Base-by-base conservation (phyloP, 306 rosid genomes). In the Acacia acuminata region DNA sequence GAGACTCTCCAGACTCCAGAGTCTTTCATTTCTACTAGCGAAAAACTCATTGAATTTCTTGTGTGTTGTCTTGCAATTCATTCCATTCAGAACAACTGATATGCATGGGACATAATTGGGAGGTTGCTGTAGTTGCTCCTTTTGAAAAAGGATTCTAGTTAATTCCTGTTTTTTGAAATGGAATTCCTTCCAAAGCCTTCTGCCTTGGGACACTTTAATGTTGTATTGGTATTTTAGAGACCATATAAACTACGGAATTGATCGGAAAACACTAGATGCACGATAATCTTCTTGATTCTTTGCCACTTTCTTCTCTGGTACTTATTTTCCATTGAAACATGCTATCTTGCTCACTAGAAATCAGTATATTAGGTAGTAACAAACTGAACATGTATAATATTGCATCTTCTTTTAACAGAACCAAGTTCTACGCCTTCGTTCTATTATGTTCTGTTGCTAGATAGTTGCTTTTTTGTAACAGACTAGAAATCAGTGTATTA, bases 161-260 rank as follows among this genome's bases (percentile, higher is more conserved):
- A 25, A 61, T 61, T 11, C 68, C 16, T 11, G 8, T 61, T 12
- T 25, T 61, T 25, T n/a, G 68, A 16, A 25, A 61, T 24, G 68
- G 36, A 61, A 25, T 61, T 58, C 34, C 68, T 61, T 61, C 38
- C 16, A 61, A 13, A 66, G 71, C n/a, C 69, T 27, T 27, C 69
- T 64, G 69, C 30, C 42, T 64, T 64, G 69, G 38, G 30, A 64
- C 67, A 61, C 17, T 22, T 9, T 11, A 25, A 61, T 24, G 17
- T 25, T 61, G 36, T 61, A 22, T 63, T 63, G 60, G 72, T 44
- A 48, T 64, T 78, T 78, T 78, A 30, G 45, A 15, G 66, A 68
- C 42, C 76, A 15, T 20, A 45, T 45, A 45, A 24, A 44, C 10
- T 13, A 16, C 38, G 17, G 34, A 53, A 13, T 22, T 24, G 11